phyloP scores from a whole-genome alignment of 345 rosid genomes.

The Gossypium raimondii region DNA sequence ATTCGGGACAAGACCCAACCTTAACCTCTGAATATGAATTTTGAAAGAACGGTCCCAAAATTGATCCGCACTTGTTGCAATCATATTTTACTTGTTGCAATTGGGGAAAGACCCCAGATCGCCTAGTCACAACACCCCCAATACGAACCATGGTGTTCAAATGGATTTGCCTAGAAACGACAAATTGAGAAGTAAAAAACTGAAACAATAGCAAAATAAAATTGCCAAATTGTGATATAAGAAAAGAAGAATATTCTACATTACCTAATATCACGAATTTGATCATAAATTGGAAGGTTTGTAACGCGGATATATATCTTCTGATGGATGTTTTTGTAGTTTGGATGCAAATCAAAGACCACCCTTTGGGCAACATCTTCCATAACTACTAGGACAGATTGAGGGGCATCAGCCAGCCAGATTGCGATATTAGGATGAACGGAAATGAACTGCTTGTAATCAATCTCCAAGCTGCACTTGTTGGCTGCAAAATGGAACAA shows the following conservation, averaged over 20 bases:
- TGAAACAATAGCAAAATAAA: neutral
- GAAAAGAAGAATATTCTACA: neutral
- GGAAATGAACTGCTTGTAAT: constrained; percentile 82
- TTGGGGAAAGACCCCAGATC: constrained; percentile 98
- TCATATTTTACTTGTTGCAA: constrained; percentile 97
- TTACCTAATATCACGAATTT: constrained; percentile 89
- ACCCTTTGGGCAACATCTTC: constrained; percentile 79
- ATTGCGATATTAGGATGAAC: constrained; percentile 94
- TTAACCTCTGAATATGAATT: constrained; percentile 97
- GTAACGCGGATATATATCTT: constrained; percentile 83
- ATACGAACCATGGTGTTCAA: constrained; percentile 96
- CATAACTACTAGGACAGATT: constrained; percentile 95
- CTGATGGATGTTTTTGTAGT: constrained; percentile 77
- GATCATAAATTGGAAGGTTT: constrained; percentile 90
- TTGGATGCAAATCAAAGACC: constrained; percentile 83
- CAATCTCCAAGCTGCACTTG: constrained; percentile 86
- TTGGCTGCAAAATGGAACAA: constrained; percentile 58
- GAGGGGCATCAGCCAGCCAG: constrained; percentile 98
- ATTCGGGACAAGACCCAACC: constrained; percentile 97
- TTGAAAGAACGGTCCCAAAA: constrained; percentile 93
- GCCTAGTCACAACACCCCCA: constrained; percentile 97
- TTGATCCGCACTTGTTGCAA: constrained; percentile 89
- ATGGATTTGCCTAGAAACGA: constrained; percentile 77
- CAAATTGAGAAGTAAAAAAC: constrained; percentile 10
- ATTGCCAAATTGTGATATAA: neutral